phyloP scores from a whole-genome alignment of 2,329 filamentous ascomycete species.

The Simplicillium sp. region DNA sequence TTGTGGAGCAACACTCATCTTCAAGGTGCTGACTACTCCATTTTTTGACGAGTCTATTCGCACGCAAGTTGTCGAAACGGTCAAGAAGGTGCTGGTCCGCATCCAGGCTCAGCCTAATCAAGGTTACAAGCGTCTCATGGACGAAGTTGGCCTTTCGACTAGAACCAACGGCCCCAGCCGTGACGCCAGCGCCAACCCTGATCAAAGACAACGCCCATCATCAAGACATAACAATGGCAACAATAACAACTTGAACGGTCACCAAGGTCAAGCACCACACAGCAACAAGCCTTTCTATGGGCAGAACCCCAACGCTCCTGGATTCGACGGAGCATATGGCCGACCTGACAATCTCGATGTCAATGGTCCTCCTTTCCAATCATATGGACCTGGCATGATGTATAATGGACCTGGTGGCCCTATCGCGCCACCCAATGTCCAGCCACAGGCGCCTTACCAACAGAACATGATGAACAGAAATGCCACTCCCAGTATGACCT shows the following conservation, averaged over 20 bases:
- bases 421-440: conserved; percentile 34
- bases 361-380: conserved; percentile 37
- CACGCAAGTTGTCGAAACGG: conserved; percentile 79
- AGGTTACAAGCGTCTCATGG: conserved; percentile 97
- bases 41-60: conserved; percentile 94
- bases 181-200: conserved; percentile 31
- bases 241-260: conserved; percentile 29
- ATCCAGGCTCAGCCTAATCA: conserved; percentile 91
- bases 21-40: conserved; percentile 95
- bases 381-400: conserved; percentile 42
- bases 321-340: conserved; percentile 43
- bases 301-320: conserved; percentile 25
- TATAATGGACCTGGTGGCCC: conserved; percentile 36
- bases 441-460: conserved; percentile 51
- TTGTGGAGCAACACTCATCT: conserved; percentile 91
- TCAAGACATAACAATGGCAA: conserved; percentile 33
- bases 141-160: conserved; percentile 86
- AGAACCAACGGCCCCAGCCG: conserved; percentile 36
- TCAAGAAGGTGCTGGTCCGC: conserved; percentile 77
- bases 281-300: conserved; percentile 45
- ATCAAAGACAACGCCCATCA: conserved; percentile 44
- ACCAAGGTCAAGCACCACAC: conserved; percentile 28
- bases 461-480: conserved; percentile 47
- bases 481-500: conserved; percentile 48
- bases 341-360: conserved; percentile 43